These are phyloP conservation scores for Periconia macrospinosa DNA, from an alignment of 2,329 filamentous ascomycete genomes.

Conservation along the genomic window DNA sequence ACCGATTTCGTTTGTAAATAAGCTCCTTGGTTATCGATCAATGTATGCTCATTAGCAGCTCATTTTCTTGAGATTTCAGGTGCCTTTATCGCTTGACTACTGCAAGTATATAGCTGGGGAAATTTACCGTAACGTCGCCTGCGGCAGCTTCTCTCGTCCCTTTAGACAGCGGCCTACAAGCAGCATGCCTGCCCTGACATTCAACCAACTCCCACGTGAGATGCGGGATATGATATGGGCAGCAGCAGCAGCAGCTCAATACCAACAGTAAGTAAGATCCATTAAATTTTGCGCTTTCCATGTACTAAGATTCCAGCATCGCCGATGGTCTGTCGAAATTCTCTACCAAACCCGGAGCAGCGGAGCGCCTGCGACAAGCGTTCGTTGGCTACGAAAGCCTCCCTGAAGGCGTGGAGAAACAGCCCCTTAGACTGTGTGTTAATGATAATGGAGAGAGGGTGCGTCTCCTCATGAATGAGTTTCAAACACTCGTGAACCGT, in stretches of 20 bases:
- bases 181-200: conserved; percentile 9
- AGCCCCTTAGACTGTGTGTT: conserved; percentile 6
- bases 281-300: neutral
- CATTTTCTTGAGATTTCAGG: too few species aligned
- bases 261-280: conserved; percentile 4
- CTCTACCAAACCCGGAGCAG: neutral
- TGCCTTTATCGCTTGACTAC: too few species aligned
- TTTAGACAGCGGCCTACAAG: neutral
- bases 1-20: neutral
- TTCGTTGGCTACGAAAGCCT: conserved; percentile 10
- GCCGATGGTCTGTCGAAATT: conserved; percentile 2
- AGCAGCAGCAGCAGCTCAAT: conserved; percentile 7
- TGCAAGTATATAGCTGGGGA: neutral
- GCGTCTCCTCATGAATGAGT: conserved; percentile 6
- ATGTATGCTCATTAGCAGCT: too few species aligned
- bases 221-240: conserved; percentile 11
- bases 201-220: conserved; percentile 6
- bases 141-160: neutral
- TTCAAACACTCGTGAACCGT: conserved; percentile 8
- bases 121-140: neutral
- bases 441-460: conserved; percentile 1
- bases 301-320: conserved; percentile 5
- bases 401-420: conserved; percentile 3
- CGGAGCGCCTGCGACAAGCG: conserved; percentile 8
- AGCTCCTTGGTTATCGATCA: neutral